Evolutionary conservation across 2,329 filamentous ascomycete species (phyloP).

Genomic region (Plectosphaerella cucumerina): DNA sequence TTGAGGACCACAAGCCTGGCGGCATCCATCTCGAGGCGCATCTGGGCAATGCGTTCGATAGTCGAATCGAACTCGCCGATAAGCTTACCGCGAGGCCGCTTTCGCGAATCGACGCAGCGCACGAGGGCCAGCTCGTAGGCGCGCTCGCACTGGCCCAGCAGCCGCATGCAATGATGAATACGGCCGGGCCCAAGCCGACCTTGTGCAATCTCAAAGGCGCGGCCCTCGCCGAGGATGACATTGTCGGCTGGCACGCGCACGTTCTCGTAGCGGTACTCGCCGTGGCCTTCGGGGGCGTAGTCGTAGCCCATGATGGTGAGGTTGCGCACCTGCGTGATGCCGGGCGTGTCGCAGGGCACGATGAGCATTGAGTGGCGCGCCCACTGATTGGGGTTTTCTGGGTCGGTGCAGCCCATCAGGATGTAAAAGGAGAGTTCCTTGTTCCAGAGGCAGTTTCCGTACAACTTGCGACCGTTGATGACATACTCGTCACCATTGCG

Average conservation of each 20-base stretch:
- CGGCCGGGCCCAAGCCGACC: constrained; percentile 91
- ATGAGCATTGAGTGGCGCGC: constrained; percentile 89
- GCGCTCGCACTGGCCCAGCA: constrained; percentile 82
- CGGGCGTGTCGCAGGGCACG: constrained; percentile 76
- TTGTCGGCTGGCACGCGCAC: constrained; percentile 80
- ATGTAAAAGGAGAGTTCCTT: constrained; percentile 68
- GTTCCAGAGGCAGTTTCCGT: constrained; percentile 13
- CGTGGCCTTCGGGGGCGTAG: constrained; percentile 94
- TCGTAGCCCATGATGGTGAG: constrained; percentile 92
- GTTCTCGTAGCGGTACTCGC: constrained; percentile 83
- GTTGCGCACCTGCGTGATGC: constrained; percentile 89
- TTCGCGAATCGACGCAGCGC: constrained; percentile 84
- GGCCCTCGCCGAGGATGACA: constrained; percentile 89
- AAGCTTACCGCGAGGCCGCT: constrained; percentile 85
- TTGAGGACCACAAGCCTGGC: constrained; percentile 87
- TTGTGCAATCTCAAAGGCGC: constrained; percentile 97
- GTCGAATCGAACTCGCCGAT: constrained; percentile 89
- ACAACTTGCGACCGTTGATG: constrained; percentile 65
- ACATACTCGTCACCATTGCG: constrained; percentile 85
- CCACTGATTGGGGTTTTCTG: constrained; percentile 71
- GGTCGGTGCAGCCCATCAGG: constrained; percentile 90
- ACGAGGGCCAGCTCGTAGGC: constrained; percentile 93
- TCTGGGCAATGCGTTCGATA: constrained; percentile 88
- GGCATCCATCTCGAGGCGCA: constrained; percentile 88
- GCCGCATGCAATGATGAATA: constrained; percentile 97